Base-by-base conservation (phyloP, 2,329 filamentous ascomycete genomes). In the Teratosphaeria nubilosa region DNA sequence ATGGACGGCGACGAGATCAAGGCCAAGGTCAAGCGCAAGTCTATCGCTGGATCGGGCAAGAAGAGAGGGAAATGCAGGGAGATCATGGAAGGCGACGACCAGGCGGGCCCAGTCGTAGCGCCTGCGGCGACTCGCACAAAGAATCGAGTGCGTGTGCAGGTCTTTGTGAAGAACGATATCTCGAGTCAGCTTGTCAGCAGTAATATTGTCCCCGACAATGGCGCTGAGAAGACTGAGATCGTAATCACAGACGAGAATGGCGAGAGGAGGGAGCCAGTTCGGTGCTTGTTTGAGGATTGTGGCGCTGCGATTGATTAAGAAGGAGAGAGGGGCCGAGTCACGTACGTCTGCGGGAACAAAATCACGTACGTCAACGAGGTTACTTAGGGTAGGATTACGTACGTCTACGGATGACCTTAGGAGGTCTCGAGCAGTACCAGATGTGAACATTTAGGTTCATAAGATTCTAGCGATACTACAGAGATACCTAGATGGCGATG, bases 161-260 rank as follows among this genome's bases (percentile, higher is more conserved):
- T 34, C 25, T 30, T 34, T 30, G 51, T 34, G 51, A 30, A 53
- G 51, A 34, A 30, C 22, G 31, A 64, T 51, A 63, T 56, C 10
- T 62, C 64, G 3, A 62, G 67, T 51, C 59, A 68, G 24, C 65
- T 66, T 58, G 57, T 70, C 53, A 66, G 66, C 53, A 64, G 58
- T 1, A 31, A 56, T 24, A 48, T 51, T 13, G 34, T 59, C 6
- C 59, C 62, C 2, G 57, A 59, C 34, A 54, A 58, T 20, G 55
- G 57, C 1, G 60, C 63, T 3, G 60, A 58, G 30, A 63, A 60
- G 20, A 66, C 65, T 11, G 63, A 66, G 59, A 65, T 71, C 13
- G 60, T 70, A 16, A 62, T 71, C 27, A 66, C 64, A n/a, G 60
- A 65, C 51, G 59, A 60, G 25, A 56, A 62, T 16, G 65, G 61